Conservation (phyloP, 2,329 filamentous ascomycete genomes). For the Scedosporium boydii region DNA sequence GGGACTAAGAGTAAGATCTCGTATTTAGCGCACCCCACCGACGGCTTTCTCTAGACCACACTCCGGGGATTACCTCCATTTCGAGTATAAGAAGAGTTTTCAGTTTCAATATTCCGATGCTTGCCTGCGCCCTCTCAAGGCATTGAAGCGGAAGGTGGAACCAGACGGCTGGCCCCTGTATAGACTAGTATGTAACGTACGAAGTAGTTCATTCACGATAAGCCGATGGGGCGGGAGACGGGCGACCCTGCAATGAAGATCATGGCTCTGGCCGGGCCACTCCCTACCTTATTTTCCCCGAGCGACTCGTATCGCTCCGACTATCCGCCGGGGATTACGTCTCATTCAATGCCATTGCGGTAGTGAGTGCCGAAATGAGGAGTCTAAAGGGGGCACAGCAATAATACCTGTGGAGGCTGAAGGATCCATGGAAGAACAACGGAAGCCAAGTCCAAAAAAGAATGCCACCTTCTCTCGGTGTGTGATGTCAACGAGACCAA, state of each 20-base stretch:
- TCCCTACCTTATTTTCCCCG: neutral
- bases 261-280: neutral
- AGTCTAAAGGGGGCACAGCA: neutral
- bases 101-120: neutral
- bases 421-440: neutral
- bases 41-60: too few relatives aligned
- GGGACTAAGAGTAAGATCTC: neutral
- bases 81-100: too few relatives aligned
- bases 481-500: too few relatives aligned
- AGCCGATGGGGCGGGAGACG: neutral
- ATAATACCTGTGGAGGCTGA: neutral
- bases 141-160: neutral
- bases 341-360: neutral
- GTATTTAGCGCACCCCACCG: too few relatives aligned
- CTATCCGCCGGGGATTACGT: neutral
- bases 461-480: neutral
- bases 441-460: neutral
- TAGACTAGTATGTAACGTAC: neutral
- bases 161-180: neutral
- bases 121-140: neutral
- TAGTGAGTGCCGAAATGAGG: neutral
- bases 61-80: too few relatives aligned
- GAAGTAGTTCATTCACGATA: neutral
- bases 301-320: neutral
- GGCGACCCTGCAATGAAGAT: neutral